Evolutionary conservation across 2,329 filamentous ascomycete genomes (phyloP).

Genomic region (Neospermospora avenae): DNA sequence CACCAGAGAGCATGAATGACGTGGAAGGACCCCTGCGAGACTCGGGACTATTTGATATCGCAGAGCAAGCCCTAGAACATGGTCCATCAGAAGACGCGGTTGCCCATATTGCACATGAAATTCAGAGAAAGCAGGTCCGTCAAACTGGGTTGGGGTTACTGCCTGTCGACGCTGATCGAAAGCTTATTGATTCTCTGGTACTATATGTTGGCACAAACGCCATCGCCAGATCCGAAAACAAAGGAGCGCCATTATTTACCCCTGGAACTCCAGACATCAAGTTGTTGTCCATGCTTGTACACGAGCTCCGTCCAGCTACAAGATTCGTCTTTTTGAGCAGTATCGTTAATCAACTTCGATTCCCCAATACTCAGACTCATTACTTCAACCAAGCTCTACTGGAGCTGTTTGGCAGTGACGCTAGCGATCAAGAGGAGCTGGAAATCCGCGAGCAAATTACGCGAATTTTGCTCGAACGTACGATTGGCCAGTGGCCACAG

Average conservation of each 20-base stretch:
- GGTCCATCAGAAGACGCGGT: conserved; percentile 70
- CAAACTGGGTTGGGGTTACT: conserved; percentile 65
- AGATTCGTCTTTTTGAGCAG: conserved; percentile 82
- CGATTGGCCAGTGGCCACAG: conserved; percentile 86
- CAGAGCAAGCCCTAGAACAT: conserved; percentile 56
- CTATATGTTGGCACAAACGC: conserved; percentile 76
- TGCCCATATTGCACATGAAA: conserved; percentile 70
- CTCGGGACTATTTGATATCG: conserved; percentile 54
- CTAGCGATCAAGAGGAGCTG: conserved; percentile 68
- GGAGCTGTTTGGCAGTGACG: conserved; percentile 77
- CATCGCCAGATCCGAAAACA: conserved; percentile 54
- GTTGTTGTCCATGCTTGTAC: conserved; percentile 71
- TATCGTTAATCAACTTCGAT: conserved; percentile 89
- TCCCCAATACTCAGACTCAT: conserved; percentile 83
- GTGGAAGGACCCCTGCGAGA: conserved; percentile 47
- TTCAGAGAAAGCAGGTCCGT: conserved; percentile 56
- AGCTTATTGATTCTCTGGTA: conserved; percentile 77
- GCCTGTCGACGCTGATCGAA: conserved; percentile 64
- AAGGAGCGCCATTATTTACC: conserved; percentile 62
- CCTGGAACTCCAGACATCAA: conserved; percentile 64
- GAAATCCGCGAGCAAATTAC: conserved; percentile 90
- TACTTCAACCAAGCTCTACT: conserved; percentile 88
- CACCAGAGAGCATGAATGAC: conserved; percentile 64
- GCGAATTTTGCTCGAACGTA: conserved; percentile 80
- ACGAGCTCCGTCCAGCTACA: conserved; percentile 70